These are phyloP conservation scores for Exophiala sp. DNA, from an alignment of 2,329 filamentous ascomycete genomes.

Conservation along the genomic window DNA sequence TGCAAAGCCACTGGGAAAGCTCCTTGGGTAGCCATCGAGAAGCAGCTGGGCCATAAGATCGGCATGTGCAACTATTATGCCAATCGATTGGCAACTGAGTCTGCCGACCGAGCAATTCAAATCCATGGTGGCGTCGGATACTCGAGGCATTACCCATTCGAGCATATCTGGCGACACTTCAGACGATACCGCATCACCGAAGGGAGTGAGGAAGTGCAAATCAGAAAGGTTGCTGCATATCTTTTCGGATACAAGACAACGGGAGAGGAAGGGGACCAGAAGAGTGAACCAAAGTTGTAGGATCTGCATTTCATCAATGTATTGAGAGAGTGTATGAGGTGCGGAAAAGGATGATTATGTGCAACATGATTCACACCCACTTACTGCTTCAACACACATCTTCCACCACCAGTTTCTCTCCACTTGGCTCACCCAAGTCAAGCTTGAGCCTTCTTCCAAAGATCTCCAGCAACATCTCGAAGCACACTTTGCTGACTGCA, in stretches of 20 bases:
- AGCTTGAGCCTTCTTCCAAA: constrained; percentile 73
- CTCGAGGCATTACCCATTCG: constrained; percentile 54
- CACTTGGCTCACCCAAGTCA: constrained; percentile 66
- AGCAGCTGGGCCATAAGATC: constrained; percentile 55
- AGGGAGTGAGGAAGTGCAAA: constrained; percentile 60
- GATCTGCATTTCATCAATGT: neutral
- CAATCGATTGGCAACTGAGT: constrained; percentile 55
- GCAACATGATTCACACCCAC: neutral
- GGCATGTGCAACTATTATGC: constrained; percentile 63
- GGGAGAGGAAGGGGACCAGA: constrained; percentile 36
- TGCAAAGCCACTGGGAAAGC: constrained; percentile 31
- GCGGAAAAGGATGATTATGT: too few species aligned
- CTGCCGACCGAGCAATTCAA: constrained; percentile 58
- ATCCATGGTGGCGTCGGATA: constrained; percentile 57
- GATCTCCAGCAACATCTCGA: constrained; percentile 80
- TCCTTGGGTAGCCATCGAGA: constrained; percentile 51
- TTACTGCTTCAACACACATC: constrained; percentile 57
- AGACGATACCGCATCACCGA: constrained; percentile 59
- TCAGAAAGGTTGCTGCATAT: constrained; percentile 58
- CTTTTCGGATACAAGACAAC: constrained; percentile 46
- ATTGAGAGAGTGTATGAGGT: neutral
- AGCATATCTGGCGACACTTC: constrained; percentile 62
- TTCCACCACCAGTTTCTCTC: constrained; percentile 57
- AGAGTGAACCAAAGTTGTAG: constrained; percentile 19
- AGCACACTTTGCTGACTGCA: constrained; percentile 77